phyloP scores from a whole-genome alignment of 2,329 filamentous ascomycete genomes.

The Fusarium sp. region DNA sequence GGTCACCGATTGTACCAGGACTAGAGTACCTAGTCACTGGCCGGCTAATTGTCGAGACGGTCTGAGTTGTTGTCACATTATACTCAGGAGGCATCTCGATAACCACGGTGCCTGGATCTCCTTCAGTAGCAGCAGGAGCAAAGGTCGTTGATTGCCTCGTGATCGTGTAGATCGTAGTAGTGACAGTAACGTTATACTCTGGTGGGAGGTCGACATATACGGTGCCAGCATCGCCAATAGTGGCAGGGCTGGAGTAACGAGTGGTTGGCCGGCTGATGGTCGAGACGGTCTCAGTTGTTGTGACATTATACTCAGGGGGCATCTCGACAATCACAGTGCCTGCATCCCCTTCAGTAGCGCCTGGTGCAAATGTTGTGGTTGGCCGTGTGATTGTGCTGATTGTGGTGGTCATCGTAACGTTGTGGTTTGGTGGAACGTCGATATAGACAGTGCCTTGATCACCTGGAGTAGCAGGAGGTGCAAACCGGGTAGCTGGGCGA shows the following conservation, averaged over 20 bases:
- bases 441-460: slow-evolving; percentile 31
- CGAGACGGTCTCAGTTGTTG: slow-evolving; percentile 19
- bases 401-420: slow-evolving; percentile 26
- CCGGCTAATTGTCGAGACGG: slow-evolving; percentile 6
- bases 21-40: slow-evolving; percentile 15
- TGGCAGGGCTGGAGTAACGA: slow-evolving; percentile 12
- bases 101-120: slow-evolving; percentile 24
- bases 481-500: slow-evolving; percentile 16
- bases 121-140: slow-evolving; percentile 6
- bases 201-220: slow-evolving; percentile 20
- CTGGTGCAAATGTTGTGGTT: slow-evolving; percentile 24
- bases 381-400: slow-evolving; percentile 30
- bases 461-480: slow-evolving; percentile 10
- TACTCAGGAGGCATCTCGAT: slow-evolving; percentile 17
- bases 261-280: slow-evolving; percentile 22
- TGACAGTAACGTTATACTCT: slow-evolving; percentile 24
- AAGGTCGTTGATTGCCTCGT: slow-evolving; percentile 16
- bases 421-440: slow-evolving; percentile 27
- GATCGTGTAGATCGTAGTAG: slow-evolving; percentile 11
- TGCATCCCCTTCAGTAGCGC: slow-evolving; percentile 26
- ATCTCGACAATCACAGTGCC: slow-evolving; percentile 26
- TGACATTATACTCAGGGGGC: slow-evolving; percentile 30
- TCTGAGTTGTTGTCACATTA: slow-evolving; percentile 20
- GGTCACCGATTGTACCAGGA: slow-evolving; percentile 14
- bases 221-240: slow-evolving; percentile 22